These are phyloP conservation scores for Backusella psychrophila DNA, from an alignment of 192 early-diverging fungal species.

Conservation along the genomic window DNA sequence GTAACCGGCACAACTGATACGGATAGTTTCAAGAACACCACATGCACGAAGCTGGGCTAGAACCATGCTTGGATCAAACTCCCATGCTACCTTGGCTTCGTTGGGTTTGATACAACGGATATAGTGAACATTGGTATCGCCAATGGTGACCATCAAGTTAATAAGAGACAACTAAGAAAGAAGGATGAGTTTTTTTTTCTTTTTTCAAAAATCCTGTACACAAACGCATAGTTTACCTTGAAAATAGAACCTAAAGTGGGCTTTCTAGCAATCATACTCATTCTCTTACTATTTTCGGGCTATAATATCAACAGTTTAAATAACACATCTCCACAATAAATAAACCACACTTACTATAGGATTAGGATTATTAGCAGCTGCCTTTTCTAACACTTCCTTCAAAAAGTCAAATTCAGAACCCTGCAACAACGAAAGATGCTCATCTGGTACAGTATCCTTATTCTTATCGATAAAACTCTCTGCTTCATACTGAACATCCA, in stretches of 20 bases:
- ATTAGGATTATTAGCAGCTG: constrained; percentile 41
- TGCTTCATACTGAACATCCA: constrained; percentile 90
- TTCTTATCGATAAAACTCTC: constrained; percentile 99
- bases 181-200: background rate
- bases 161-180: constrained; percentile 69
- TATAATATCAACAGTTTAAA: constrained; percentile 9
- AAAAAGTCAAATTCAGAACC: constrained; percentile 79
- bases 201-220: background rate
- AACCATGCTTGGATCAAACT: constrained; percentile 93
- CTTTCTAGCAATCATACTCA: constrained; percentile 64
- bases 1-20: constrained; percentile 97
- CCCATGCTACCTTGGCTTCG: constrained; percentile 89
- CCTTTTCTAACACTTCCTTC: constrained; percentile 71
- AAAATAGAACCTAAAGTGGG: constrained; percentile 97
- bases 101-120: constrained; percentile 99
- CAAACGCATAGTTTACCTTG: constrained; percentile 50
- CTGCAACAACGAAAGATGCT: constrained; percentile 79
- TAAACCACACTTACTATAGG: constrained; percentile 32
- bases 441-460: constrained; percentile 95
- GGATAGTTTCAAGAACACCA: constrained; percentile 98
- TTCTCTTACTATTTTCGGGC: constrained; percentile 39
- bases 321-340: background rate
- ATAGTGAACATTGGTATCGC: constrained; percentile 90
- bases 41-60: constrained; percentile 93
- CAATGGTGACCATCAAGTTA: constrained; percentile 93